Percentiles rank a stretch among this genome's conserved stretches.
Evolutionary conservation across 441 rosid genomes (phyloP).

Genomic region (Kokia cookei): DNA sequence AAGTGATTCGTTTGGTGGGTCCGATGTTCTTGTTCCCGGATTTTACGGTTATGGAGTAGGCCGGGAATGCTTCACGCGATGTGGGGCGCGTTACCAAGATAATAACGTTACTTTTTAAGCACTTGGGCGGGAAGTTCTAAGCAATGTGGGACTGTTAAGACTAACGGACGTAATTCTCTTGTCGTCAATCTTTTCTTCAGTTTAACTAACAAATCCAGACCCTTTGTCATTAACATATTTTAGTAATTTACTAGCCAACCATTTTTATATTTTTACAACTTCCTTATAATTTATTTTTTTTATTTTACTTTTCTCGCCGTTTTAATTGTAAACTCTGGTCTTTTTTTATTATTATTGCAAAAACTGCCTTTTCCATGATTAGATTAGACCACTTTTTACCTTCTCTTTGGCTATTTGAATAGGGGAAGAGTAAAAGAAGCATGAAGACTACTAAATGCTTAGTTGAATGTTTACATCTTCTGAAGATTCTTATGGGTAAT

Average conservation of each 20-base stretch:
- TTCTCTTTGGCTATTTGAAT: not conserved
- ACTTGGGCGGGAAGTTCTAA: not conserved
- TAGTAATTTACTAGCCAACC: not conserved
- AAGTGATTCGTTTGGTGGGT: not conserved
- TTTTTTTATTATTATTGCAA: too few species aligned
- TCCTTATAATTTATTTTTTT: too few species aligned
- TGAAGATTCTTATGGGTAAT: not conserved
- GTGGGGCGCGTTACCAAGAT: not conserved
- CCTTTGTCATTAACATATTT: not conserved
- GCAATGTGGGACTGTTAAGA: not conserved
- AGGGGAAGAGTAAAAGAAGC: not conserved
- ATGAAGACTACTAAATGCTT: not conserved
- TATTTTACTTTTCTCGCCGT: too few species aligned
- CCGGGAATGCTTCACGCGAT: not conserved
- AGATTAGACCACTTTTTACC: not conserved
- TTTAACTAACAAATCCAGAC: not conserved
- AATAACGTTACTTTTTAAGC: not conserved
- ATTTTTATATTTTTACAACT: not conserved
- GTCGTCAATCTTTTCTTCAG: not conserved
- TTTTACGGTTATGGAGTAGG: not conserved
- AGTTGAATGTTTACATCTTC: not conserved
- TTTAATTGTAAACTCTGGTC: too few species aligned
- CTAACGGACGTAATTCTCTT: not conserved
- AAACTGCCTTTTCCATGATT: not conserved
- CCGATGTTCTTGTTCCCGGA: not conserved